Conservation (phyloP, 352 stramenopile species). For the Globisporangium echinulatum region DNA sequence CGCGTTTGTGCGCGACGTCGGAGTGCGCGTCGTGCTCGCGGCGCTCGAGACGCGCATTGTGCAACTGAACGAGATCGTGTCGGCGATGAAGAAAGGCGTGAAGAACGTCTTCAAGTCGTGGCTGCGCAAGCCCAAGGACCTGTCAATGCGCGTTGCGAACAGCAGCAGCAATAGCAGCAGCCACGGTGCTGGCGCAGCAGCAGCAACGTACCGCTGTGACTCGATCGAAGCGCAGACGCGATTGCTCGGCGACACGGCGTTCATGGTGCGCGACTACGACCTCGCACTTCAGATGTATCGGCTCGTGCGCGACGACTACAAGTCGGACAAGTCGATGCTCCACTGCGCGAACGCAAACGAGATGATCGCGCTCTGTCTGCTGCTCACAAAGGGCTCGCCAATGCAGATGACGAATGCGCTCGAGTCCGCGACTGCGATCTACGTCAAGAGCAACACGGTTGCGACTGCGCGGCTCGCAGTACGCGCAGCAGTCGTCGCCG, state of each 20-base stretch:
- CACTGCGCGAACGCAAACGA: conserved; percentile 84
- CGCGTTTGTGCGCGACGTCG: conserved; percentile 75
- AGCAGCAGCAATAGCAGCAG: conserved; percentile 3
- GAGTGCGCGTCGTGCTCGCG: conserved; percentile 68
- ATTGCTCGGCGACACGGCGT: conserved; percentile 84
- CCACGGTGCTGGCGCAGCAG: conserved; percentile 3
- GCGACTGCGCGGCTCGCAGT: conserved; percentile 52
- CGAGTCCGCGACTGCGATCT: conserved; percentile 55
- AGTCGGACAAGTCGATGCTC: conserved; percentile 81
- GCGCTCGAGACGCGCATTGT: conserved; percentile 79
- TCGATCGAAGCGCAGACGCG: conserved; percentile 88
- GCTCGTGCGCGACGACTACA: conserved; percentile 88
- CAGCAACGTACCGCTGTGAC: conserved; percentile 65
- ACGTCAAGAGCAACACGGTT: conserved; percentile 46
- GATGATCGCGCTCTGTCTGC: conserved; percentile 82
- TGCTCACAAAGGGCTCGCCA: conserved; percentile 69
- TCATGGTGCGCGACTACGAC: conserved; percentile 88
- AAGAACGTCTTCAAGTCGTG: conserved; percentile 91
- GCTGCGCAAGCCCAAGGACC: conserved; percentile 85
- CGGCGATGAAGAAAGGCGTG: conserved; percentile 87
- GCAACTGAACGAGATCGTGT: conserved; percentile 85
- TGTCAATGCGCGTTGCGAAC: conserved; percentile 23
- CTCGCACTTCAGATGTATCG: conserved; percentile 87
- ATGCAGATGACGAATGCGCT: conserved; percentile 84
- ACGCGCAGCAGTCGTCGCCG: conserved; percentile 58